These are phyloP conservation scores for Panus rudis DNA, from an alignment of 768 basidiomycete species.

Conservation along the genomic window DNA sequence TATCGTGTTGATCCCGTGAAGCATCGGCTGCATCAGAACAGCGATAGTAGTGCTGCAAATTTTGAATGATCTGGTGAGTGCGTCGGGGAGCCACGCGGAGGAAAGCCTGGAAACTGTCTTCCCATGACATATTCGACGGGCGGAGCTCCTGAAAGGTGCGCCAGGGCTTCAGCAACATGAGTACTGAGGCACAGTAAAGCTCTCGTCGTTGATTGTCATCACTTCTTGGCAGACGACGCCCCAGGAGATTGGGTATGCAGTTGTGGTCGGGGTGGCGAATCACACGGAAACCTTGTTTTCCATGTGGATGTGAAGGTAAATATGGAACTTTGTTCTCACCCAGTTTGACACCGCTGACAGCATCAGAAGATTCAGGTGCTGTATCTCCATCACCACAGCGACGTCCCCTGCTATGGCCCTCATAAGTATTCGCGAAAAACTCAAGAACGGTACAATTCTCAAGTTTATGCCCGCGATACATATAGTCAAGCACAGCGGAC, in stretches of 20 bases:
- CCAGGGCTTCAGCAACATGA: constrained; percentile 33
- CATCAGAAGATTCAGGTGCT: too few species aligned
- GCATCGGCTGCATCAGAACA: too few species aligned
- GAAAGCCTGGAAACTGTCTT: constrained; percentile 17
- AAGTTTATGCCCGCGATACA: constrained; percentile 16
- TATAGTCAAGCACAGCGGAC: constrained; percentile 26
- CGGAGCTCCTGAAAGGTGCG: constrained; percentile 21
- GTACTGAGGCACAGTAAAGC: constrained; percentile 31
- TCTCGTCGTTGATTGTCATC: constrained; percentile 17
- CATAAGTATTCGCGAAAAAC: constrained; percentile 28
- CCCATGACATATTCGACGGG: constrained; percentile 12
- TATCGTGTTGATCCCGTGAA: too few species aligned
- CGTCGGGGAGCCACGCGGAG: not conserved
- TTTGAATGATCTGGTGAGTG: too few species aligned
- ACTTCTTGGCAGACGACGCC: constrained; percentile 25
- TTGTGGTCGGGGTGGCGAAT: constrained; percentile 22
- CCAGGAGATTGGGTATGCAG: constrained; percentile 30
- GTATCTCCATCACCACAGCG: too few species aligned
- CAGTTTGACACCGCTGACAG: too few species aligned
- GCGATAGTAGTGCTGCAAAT: too few species aligned
- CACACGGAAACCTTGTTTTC: constrained; percentile 11
- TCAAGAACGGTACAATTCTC: constrained; percentile 13
- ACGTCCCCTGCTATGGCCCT: constrained; percentile 7
- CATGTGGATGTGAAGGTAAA: constrained; percentile 7
- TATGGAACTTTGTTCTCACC: constrained; percentile 18